Conservation (phyloP, 2,329 filamentous ascomycete genomes). For the Seiridium cupressi region DNA sequence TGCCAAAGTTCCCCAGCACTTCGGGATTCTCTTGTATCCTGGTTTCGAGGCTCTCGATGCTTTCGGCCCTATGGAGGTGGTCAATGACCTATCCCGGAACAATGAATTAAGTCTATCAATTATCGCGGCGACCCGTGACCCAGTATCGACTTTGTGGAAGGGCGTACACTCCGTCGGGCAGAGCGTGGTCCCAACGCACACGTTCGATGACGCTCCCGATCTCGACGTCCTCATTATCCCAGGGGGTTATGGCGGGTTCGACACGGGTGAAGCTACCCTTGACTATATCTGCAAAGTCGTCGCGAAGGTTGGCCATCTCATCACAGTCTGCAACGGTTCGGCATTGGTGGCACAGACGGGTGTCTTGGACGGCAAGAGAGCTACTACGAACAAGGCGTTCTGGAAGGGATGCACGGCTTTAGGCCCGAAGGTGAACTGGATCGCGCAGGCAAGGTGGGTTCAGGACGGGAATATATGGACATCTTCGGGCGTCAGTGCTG, state of each 20-base stretch:
- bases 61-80: slow-evolving; percentile 4
- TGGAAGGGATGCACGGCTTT: slow-evolving; percentile 42
- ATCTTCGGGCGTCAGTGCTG: slow-evolving; percentile 49
- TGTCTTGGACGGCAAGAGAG: slow-evolving; percentile 52
- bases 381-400: slow-evolving; percentile 59
- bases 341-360: slow-evolving; percentile 53
- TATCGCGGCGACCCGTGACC: background rate
- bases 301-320: slow-evolving; percentile 44
- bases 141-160: background rate
- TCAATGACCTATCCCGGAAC: background rate
- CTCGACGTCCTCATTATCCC: slow-evolving; percentile 37
- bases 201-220: slow-evolving; percentile 29
- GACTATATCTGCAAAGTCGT: slow-evolving; percentile 42
- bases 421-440: slow-evolving; percentile 50
- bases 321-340: slow-evolving; percentile 64
- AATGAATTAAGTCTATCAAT: background rate
- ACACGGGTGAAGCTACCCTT: slow-evolving; percentile 20
- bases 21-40: background rate
- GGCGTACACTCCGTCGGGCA: slow-evolving; percentile 4
- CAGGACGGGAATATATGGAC: slow-evolving; percentile 61
- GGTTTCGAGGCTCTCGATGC: slow-evolving; percentile 6
- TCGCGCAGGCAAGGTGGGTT: slow-evolving; percentile 57
- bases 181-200: slow-evolving; percentile 29
- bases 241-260: slow-evolving; percentile 32
- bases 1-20: background rate